Evolutionary conservation across 1,139 yeast species (phyloP).

Genomic region (Nakaseomyces kungkrabaensis): DNA sequence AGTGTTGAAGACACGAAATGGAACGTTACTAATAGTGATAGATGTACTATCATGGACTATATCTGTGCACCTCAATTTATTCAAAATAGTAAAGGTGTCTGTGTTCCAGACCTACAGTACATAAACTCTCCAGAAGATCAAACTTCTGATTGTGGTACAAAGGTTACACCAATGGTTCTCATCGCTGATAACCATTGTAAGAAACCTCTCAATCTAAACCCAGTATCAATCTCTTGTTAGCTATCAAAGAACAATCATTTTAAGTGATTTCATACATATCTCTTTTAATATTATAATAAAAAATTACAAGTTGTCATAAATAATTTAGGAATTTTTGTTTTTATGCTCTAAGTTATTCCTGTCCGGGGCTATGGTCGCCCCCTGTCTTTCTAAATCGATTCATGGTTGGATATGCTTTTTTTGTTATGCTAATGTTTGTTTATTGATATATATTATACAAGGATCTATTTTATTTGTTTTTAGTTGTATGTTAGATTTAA

Average conservation of each 20-base stretch:
- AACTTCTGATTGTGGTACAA: not conserved
- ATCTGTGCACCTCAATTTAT: not conserved
- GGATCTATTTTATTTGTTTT: not conserved
- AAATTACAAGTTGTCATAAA: too few species aligned
- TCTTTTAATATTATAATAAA: too few species aligned
- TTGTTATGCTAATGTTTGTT: not conserved
- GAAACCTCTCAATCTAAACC: not conserved
- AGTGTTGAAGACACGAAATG: not conserved
- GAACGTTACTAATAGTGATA: not conserved
- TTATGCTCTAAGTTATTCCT: too few species aligned
- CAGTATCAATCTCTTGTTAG: not conserved
- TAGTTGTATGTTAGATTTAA: too few species aligned
- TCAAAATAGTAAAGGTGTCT: not conserved
- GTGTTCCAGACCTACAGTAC: not conserved
- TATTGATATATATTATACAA: not conserved
- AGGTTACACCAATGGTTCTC: not conserved
- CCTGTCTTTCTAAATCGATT: not conserved
- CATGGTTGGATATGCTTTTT: not conserved
- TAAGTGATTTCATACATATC: too few species aligned
- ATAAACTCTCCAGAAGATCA: not conserved
- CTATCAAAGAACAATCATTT: too few species aligned
- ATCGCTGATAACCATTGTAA: not conserved
- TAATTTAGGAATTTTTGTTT: too few species aligned
- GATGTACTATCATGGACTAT: not conserved
- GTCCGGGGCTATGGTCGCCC: too few species aligned